Evolutionary conservation across 1,139 yeast species (phyloP).

Genomic region (Kodamaea plutei): DNA sequence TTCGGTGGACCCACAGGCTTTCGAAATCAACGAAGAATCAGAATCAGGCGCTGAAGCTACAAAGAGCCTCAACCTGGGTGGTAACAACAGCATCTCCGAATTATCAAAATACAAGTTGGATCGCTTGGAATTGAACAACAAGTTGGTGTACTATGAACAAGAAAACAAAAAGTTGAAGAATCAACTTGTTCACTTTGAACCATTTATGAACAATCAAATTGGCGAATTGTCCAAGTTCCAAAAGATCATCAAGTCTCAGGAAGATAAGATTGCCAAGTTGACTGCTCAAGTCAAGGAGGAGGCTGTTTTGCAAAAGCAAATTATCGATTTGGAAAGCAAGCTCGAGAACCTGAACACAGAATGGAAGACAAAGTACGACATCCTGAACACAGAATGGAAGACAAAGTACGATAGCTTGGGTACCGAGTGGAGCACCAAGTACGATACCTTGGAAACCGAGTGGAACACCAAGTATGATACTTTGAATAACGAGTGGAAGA

Average conservation of each 20-base stretch:
- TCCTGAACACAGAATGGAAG: constrained; percentile 1
- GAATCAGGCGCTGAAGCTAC: constrained; percentile 10
- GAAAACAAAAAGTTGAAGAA: constrained; percentile 42
- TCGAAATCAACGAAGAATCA: constrained; percentile 22
- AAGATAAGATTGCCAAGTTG: constrained; percentile 39
- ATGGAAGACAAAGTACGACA: neutral
- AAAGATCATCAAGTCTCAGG: constrained; percentile 52
- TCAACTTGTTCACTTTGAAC: constrained; percentile 46
- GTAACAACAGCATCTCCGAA: constrained; percentile 25
- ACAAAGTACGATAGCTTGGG: neutral
- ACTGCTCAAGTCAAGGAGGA: constrained; percentile 43
- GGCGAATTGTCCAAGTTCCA: constrained; percentile 53
- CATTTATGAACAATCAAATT: constrained; percentile 53
- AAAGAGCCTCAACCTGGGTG: constrained; percentile 2
- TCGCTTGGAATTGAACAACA: constrained; percentile 43
- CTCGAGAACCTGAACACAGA: neutral
- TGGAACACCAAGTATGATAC: neutral
- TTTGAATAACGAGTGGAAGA: constrained; percentile 33
- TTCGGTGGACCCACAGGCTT: constrained; percentile 30
- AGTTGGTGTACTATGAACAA: constrained; percentile 41
- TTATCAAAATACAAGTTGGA: constrained; percentile 38
- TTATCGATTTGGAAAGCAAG: constrained; percentile 16
- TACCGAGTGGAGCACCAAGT: neutral
- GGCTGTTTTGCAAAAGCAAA: constrained; percentile 42
- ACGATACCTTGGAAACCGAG: neutral